Conservation (phyloP, 1,139 yeast genomes). For the Suhomyces panamericanus region DNA sequence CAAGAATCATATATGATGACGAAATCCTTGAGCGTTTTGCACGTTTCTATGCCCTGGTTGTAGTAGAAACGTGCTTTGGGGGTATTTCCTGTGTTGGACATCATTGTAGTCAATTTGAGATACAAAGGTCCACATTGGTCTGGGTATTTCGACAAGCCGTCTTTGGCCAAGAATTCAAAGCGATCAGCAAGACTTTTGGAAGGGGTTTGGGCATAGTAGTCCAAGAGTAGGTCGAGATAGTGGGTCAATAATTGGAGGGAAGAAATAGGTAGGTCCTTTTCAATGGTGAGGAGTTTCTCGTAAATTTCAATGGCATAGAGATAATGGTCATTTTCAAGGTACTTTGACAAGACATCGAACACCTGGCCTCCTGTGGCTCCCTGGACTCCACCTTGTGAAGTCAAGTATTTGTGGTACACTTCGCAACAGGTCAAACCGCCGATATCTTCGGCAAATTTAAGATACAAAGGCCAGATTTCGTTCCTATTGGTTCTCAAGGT, state of each 20-base stretch:
- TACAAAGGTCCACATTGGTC: conserved; percentile 59
- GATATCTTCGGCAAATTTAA: conserved; percentile 50
- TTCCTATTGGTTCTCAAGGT: conserved; percentile 56
- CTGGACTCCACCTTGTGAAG: conserved; percentile 18
- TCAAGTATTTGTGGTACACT: conserved; percentile 48
- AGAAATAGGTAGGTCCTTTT: conserved; percentile 8
- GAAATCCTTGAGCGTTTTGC: conserved; percentile 62
- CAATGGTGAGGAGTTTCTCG: neutral
- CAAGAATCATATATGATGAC: conserved; percentile 63
- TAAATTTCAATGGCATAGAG: conserved; percentile 1
- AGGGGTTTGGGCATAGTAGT: neutral
- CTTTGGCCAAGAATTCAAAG: conserved; percentile 36
- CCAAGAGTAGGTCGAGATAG: conserved; percentile 8
- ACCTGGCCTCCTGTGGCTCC: conserved; percentile 9
- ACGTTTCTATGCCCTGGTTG: conserved; percentile 47
- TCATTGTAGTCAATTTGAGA: conserved; percentile 52
- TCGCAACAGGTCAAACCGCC: conserved; percentile 44
- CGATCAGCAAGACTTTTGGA: conserved; percentile 10
- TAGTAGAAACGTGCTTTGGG: conserved; percentile 50
- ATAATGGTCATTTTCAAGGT: conserved; percentile 27
- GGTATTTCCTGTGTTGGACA: conserved; percentile 30
- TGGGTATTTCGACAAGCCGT: conserved; percentile 51
- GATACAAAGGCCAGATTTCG: conserved; percentile 59
- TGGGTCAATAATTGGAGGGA: conserved; percentile 11
- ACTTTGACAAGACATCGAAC: conserved; percentile 23